Evolutionary conservation across 345 rosid species (phyloP).

Genomic region (Chamaenerion angustifolium): DNA sequence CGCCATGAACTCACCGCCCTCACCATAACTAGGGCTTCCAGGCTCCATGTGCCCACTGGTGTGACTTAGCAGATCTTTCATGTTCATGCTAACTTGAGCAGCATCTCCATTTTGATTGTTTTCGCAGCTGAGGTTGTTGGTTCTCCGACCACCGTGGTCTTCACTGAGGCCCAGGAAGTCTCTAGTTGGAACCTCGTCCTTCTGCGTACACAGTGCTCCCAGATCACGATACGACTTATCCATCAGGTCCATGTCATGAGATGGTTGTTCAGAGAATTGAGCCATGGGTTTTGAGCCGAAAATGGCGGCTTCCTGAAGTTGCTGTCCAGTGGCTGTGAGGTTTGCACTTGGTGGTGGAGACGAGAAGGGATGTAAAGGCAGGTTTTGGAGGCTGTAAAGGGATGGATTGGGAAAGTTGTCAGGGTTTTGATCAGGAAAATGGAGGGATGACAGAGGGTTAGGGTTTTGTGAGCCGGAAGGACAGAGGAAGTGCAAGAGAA

Average conservation of each 20-base stretch:
- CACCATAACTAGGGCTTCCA: too few relatives aligned
- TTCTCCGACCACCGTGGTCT: too few relatives aligned
- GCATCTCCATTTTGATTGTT: too few relatives aligned
- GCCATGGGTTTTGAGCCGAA: neutral
- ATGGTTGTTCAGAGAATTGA: too few relatives aligned
- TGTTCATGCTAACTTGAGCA: neutral
- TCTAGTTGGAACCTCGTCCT: conserved; percentile 1
- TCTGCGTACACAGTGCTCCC: neutral
- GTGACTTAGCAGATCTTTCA: neutral
- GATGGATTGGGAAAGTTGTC: too few relatives aligned
- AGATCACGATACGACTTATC: neutral
- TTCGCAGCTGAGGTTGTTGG: neutral
- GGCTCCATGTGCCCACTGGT: neutral
- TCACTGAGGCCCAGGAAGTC: conserved; percentile 17
- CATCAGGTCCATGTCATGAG: neutral
- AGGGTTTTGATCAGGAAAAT: too few relatives aligned
- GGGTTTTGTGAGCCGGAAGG: conserved; percentile 9
- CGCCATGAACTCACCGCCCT: too few relatives aligned
- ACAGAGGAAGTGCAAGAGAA: conserved; percentile 15
- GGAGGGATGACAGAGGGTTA: conserved; percentile 13
- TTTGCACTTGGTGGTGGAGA: conserved; percentile 28
- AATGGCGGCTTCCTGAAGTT: too few relatives aligned
- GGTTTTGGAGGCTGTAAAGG: conserved; percentile 62
- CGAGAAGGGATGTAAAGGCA: conserved; percentile 37
- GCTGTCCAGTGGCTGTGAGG: conserved; percentile 6